A percentile compares a stretch with the other conserved stretches of the same genome.
phyloP scores from a whole-genome alignment of 1,284 basidiomycete genomes.

The Irpex sp. region DNA sequence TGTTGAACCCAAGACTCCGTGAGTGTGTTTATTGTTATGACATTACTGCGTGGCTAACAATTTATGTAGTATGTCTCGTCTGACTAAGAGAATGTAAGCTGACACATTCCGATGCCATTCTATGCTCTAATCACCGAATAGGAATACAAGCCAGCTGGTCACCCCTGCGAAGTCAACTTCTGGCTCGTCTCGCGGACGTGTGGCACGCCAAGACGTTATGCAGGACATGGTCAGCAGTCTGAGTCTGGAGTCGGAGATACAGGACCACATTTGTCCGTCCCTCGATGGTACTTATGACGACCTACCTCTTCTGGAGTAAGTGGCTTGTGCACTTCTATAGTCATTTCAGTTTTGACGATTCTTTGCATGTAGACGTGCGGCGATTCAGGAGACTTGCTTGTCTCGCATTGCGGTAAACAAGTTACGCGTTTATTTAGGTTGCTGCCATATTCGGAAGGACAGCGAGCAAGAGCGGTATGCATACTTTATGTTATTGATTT shows the following conservation, averaged over 20 bases:
- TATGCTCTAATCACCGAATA: not conserved
- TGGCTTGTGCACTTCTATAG: not conserved
- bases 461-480: not conserved
- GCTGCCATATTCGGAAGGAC: not conserved
- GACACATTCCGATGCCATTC: not conserved
- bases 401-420: not conserved
- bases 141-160: no score
- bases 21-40: not conserved
- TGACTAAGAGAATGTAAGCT: not conserved
- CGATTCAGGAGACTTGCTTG: not conserved
- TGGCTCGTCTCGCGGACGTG: not conserved
- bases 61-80: not conserved
- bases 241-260: not conserved
- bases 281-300: not conserved
- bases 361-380: not conserved
- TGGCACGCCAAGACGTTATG: no score
- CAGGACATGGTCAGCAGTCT: not conserved
- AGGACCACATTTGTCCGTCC: not conserved
- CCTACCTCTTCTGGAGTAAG: not conserved
- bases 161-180: no score
- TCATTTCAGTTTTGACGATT: not conserved
- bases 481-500: not conserved
- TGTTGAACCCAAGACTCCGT: not conserved
- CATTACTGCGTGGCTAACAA: no score
- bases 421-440: not conserved